Evolutionary conservation across 2,329 filamentous ascomycete species (phyloP), one percentile per base, ranked within the genome.

Genomic region (Colletotrichum incanum): DNA sequence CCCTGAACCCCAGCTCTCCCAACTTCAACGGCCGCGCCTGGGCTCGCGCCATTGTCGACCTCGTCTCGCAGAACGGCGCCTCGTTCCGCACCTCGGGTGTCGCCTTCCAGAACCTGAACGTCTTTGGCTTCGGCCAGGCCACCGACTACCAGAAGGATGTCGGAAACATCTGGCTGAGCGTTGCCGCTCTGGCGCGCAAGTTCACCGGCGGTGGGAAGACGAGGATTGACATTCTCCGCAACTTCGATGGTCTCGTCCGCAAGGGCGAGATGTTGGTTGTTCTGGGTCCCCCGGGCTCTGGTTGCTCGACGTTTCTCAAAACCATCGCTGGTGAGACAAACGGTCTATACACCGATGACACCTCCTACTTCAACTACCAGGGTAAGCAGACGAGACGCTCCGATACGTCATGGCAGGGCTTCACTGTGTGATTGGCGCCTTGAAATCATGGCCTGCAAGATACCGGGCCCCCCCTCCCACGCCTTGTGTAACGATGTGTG

Each of bases 301-400:
- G 93, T 65, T 97, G 94, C 81, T 94, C 93, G 20, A 97, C 94
- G 2, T 92, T 97, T 74, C 86, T 97, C 70, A 97, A 97, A 85
- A 93, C 94, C 0, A 90, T 97, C 75, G 90, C 94, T 4, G 94
- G 94, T 72, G 94, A 97, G 82, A 94, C 93, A 28, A 92, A 95
- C 76, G 94, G 94, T 63, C 91, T 97, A 76, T 90, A 88, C 76
- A 86, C 96, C 18, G 93, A 94, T 59, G 83, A 92, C 3, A 83
- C 85, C 14, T 92, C 93, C 0, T 90, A 93, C 74, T 90, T 97
- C 79, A 96, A 97, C 83, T 97, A 97, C 78, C 93, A 96, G 80
- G 93, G 91, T 86, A 80, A 79, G 80, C 76, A 16, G 20, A n/a
- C 18, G 39, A 52, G 28, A 43, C 7, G 23, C n/a, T 3, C 45